Base-by-base conservation (phyloP, 345 rosid species). In the Dovyalis caffra region DNA sequence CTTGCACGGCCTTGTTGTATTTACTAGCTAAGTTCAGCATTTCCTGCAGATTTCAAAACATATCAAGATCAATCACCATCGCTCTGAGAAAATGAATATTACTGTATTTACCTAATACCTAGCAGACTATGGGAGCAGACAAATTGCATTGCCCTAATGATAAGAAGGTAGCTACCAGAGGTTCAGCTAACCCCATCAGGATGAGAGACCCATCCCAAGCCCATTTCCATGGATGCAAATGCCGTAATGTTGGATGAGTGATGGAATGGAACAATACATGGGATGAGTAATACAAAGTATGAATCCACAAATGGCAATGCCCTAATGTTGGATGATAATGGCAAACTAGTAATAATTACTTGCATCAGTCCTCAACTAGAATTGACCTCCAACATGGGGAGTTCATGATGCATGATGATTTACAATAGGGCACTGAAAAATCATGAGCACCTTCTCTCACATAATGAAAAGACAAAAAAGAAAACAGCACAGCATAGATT, bases 1-100 rank as follows among this genome's bases (percentile, higher is more conserved):
- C 99, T 82, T 95, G 98, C 76, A 95, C 98, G 5, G 95, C 98
- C 86, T 95, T 95, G 83, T 93, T 93, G 82, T 95, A 93, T 76
- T 95, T 95, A 33, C 81, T 73, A 43, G 98, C 98, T 66, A 91
- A 82, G 77, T 37, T 88, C 64, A 91, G 85, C 99, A 95, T 93
- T 84, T 95, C 98, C 99, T 93, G 93, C 33, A 87, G 75, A 72
- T 21, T 53, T n/a, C 66, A 66, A 69, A 3, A 49, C 5, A 35
- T 53, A 45, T 6, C 40, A 64, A 58, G 29, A 12, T 71, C 51
- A 69, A 38, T 71, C 5, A 71, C 69, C 38, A 69, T 6, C 38
- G 47, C 45, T 40, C 32, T 8, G 26, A 18, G 7, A 45, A 32
- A 58, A 53, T 23, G 60, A 26, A 23, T 31, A 63, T 57, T 31